phyloP scores from a whole-genome alignment of 768 basidiomycete species.

The Kwoniella pini region DNA sequence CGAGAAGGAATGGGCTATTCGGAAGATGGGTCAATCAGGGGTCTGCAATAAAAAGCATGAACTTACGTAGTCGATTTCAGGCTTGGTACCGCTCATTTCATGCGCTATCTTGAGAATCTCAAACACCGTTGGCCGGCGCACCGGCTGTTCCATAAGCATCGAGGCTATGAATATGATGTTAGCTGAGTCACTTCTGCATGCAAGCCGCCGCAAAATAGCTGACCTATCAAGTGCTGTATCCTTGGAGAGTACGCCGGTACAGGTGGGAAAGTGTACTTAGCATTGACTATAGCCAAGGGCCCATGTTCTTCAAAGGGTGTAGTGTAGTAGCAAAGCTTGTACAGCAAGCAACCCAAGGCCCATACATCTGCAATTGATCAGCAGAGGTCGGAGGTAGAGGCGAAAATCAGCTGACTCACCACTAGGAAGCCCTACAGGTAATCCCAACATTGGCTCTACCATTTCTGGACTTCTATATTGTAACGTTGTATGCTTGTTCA shows the following conservation, averaged over 20 bases:
- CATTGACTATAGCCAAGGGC: conserved; percentile 91
- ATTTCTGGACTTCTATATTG: conserved; percentile 99
- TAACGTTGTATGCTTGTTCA: conserved; percentile 91
- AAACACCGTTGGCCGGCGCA: conserved; percentile 81
- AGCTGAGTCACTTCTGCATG: not conserved
- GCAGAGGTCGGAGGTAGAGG: too few relatives aligned
- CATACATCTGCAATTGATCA: conserved; percentile 68
- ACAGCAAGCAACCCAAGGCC: conserved; percentile 94
- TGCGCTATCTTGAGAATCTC: conserved; percentile 82
- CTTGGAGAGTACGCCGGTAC: conserved; percentile 82
- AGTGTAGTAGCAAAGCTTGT: conserved; percentile 99
- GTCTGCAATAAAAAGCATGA: not conserved
- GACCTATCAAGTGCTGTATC: conserved; percentile 81
- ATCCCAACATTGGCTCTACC: conserved; percentile 66
- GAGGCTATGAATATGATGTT: conserved; percentile 61
- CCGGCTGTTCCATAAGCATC: conserved; percentile 89
- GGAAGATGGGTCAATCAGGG: not conserved
- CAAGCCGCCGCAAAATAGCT: conserved; percentile 6
- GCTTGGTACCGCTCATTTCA: conserved; percentile 80
- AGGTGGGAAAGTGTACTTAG: conserved; percentile 87
- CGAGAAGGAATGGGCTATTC: conserved; percentile 33
- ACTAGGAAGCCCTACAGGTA: conserved; percentile 52
- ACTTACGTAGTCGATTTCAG: conserved; percentile 69
- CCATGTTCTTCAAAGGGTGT: conserved; percentile 99
- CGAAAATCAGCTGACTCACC: conserved; percentile 31